phyloP scores from a whole-genome alignment of 139 green algal genomes.

The Trebouxia sp. region DNA sequence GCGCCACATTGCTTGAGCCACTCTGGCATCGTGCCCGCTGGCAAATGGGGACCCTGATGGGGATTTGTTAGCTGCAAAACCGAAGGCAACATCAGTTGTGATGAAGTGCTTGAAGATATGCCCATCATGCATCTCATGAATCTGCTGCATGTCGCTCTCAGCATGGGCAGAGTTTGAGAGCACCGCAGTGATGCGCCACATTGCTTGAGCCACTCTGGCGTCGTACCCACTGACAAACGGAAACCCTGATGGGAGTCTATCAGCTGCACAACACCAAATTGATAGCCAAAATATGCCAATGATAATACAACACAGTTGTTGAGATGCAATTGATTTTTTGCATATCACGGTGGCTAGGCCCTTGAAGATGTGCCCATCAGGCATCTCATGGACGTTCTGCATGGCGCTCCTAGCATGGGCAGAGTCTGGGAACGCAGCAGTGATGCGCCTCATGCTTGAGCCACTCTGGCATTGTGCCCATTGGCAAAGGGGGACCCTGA shows the following conservation, averaged over 20 bases:
- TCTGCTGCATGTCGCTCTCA: constrained; percentile 56
- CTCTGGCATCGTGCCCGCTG: background rate
- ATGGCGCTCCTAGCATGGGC: constrained; percentile 51
- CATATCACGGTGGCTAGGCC: constrained; percentile 53
- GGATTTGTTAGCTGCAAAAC: background rate
- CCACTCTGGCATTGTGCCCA: background rate
- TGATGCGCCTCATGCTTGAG: background rate
- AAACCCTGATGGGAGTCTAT: background rate
- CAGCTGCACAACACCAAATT: constrained; percentile 32
- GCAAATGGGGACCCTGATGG: background rate
- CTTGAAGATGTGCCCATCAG: constrained; percentile 72
- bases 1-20: background rate
- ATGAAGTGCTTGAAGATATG: constrained; percentile 68
- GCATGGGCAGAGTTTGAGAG: constrained; percentile 28
- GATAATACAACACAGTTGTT: too few species aligned
- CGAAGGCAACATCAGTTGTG: background rate
- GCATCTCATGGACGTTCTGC: constrained; percentile 53
- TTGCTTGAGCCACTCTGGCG: constrained; percentile 8
- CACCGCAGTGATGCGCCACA: background rate
- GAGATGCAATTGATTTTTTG: too few species aligned
- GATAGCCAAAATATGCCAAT: constrained; percentile 67
- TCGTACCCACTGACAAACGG: background rate
- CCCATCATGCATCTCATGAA: constrained; percentile 65
- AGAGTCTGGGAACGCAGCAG: constrained; percentile 22
- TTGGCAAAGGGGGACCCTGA: background rate